Evolutionary conservation across 148 eudicot genomes (phyloP).

Genomic region (Rhododendron kiyosumense): DNA sequence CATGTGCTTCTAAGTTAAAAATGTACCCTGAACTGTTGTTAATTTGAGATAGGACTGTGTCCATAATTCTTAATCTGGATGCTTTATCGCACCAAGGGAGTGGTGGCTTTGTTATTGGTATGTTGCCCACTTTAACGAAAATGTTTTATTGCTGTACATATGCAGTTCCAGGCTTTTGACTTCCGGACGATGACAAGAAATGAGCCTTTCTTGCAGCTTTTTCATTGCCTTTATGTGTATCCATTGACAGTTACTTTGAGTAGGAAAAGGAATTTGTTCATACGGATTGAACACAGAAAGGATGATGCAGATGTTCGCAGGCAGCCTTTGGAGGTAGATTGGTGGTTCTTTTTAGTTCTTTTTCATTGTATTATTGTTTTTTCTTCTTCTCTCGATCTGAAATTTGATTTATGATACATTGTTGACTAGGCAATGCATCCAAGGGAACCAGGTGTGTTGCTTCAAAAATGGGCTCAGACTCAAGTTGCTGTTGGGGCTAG

Average conservation of each 20-base stretch:
- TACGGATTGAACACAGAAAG: conserved; percentile 89
- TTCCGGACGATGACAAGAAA: conserved; percentile 94
- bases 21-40: not conserved
- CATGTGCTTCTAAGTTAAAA: not conserved
- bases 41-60: not conserved
- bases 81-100: not conserved
- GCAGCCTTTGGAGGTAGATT: conserved; percentile 80
- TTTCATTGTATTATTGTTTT: not conserved
- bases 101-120: not conserved
- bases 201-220: conserved; percentile 96
- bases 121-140: not conserved
- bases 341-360: not conserved
- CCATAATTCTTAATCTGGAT: not conserved
- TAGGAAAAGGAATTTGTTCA: conserved; percentile 92
- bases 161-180: conserved; percentile 98
- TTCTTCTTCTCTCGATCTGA: not conserved
- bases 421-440: conserved; percentile 73
- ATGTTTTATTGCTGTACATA: conserved; percentile 6
- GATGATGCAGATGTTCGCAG: conserved; percentile 87
- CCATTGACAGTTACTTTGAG: conserved; percentile 90
- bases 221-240: conserved; percentile 96
- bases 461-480: conserved; percentile 84
- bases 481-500: conserved; percentile 93
- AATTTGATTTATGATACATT: not conserved
- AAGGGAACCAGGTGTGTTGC: conserved; percentile 73